Evolutionary conservation across 805 yeast species (phyloP).

Genomic region (Sungouiella blattae): DNA sequence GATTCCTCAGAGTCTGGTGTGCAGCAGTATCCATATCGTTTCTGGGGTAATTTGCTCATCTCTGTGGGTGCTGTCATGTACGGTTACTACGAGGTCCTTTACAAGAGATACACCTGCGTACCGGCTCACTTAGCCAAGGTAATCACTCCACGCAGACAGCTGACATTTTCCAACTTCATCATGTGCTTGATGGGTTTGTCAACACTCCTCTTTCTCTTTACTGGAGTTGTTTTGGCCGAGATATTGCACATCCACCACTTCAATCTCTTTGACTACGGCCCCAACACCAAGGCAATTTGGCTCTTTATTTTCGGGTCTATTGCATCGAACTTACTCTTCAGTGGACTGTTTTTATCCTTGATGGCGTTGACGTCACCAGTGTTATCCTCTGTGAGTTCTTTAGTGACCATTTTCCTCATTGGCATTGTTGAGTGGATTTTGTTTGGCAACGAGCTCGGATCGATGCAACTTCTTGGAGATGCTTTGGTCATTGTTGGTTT

Average conservation of each 20-base stretch:
- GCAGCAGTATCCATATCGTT: slow-evolving; percentile 51
- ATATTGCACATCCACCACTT: slow-evolving; percentile 56
- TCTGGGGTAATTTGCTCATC: slow-evolving; percentile 68
- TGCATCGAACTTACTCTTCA: slow-evolving; percentile 61
- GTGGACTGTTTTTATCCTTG: slow-evolving; percentile 67
- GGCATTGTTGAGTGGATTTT: slow-evolving; percentile 72
- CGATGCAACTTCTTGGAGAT: slow-evolving; percentile 66
- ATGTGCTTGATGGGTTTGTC: slow-evolving; percentile 65
- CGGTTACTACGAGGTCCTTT: slow-evolving; percentile 80
- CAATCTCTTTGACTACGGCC: slow-evolving; percentile 46
- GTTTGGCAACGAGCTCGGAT: slow-evolving; percentile 55
- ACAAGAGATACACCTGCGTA: slow-evolving; percentile 73
- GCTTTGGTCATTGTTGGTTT: slow-evolving; percentile 68
- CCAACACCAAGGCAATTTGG: slow-evolving; percentile 38
- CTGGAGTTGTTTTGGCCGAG: slow-evolving; percentile 47
- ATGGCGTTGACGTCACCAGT: slow-evolving; percentile 88
- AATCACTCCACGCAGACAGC: slow-evolving; percentile 59
- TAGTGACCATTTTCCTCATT: slow-evolving; percentile 74
- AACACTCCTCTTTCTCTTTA: slow-evolving; percentile 50
- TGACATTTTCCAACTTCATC: slow-evolving; percentile 74
- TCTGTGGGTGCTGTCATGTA: slow-evolving; percentile 71
- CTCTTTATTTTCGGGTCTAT: slow-evolving; percentile 49
- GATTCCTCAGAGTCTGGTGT: slow-evolving; percentile 15
- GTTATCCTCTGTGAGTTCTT: slow-evolving; percentile 59
- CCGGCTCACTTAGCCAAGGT: slow-evolving; percentile 48